Base-by-base conservation (phyloP, 2,329 filamentous ascomycete species). In the Diaporthe capsici region DNA sequence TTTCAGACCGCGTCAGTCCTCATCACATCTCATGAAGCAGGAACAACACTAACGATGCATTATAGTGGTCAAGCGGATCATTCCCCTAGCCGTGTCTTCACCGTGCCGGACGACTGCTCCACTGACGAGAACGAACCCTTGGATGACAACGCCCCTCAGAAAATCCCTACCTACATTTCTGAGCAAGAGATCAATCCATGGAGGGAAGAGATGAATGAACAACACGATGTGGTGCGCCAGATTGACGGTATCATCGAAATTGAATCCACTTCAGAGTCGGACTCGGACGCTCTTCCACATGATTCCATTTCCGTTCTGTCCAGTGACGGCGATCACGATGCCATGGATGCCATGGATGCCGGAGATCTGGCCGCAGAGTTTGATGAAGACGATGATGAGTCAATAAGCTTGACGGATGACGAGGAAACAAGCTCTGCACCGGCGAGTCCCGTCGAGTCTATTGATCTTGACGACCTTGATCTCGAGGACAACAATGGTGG, bases 1-100 rank as follows among this genome's bases (percentile, higher is more conserved):
- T 81, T 78, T 60, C 42, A 34, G 13, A 31, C 77, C 4, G 37
- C 60, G 81, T 81, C 76, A 77, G 80, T 75, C 9, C 9, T 28
- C 39, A 20, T 25, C 10, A 44, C 34, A 4, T 20, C n/a, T 55
- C 28, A 71, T 39, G 6, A 34, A 68, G 57, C 34, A n/a, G 71
- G 20, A n/a, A 28, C 13, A 47, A 13, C 37, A 47, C 71, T 74
- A n/a, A 76, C 20, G 8, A 7, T 10, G 1, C 15, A 42, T 22
- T 47, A 3, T 39, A 76, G 75, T 34, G 22, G 31, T 7, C 55
- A 57, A 39, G 60, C 73, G 20, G 68, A 58, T n/a, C 72, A 65
- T 15, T 73, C 73, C 34, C 73, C 76, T 17, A 77, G 71, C 22
- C 73, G 73, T 22, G 74, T 73, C 15, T 77, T 77, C 53, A 73